These are phyloP conservation scores for Rhodotorula sp. DNA, from an alignment of 1,284 basidiomycete species.

Conservation along the genomic window DNA sequence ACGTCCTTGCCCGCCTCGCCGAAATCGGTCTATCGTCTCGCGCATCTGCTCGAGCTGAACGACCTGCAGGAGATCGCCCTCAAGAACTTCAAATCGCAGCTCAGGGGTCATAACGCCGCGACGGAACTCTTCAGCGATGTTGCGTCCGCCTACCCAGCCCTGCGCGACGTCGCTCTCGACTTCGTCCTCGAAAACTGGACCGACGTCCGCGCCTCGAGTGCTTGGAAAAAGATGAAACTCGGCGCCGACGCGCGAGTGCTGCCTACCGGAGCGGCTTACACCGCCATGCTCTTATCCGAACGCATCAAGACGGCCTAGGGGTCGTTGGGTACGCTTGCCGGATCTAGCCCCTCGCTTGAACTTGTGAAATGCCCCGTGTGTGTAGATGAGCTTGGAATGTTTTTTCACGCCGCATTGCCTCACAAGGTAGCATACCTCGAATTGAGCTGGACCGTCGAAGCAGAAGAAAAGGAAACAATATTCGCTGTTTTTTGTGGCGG, in stretches of 20 bases:
- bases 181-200: not conserved
- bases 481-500: no score
- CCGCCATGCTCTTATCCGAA: not conserved
- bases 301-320: no score
- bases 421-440: no score
- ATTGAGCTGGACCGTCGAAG: no score
- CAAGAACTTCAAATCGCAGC: not conserved
- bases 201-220: no score
- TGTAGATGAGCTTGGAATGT: no score
- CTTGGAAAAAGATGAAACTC: slow-evolving; percentile 1
- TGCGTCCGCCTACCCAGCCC: not conserved
- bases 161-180: not conserved
- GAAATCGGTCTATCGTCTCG: slow-evolving; percentile 6
- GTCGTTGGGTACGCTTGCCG: no score
- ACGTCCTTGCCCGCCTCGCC: not conserved
- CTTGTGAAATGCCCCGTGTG: no score
- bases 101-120: not conserved
- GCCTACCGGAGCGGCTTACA: not conserved
- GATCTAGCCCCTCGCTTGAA: no score
- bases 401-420: no score
- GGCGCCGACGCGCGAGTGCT: not conserved
- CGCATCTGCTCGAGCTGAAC: slow-evolving; percentile 8
- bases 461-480: no score
- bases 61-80: slow-evolving; percentile 1
- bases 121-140: slow-evolving; percentile 19